A percentile compares a stretch with the other conserved stretches of the same genome.
Conservation (phyloP, 2,329 filamentous ascomycete genomes). For the Zymoseptoria tritici region DNA sequence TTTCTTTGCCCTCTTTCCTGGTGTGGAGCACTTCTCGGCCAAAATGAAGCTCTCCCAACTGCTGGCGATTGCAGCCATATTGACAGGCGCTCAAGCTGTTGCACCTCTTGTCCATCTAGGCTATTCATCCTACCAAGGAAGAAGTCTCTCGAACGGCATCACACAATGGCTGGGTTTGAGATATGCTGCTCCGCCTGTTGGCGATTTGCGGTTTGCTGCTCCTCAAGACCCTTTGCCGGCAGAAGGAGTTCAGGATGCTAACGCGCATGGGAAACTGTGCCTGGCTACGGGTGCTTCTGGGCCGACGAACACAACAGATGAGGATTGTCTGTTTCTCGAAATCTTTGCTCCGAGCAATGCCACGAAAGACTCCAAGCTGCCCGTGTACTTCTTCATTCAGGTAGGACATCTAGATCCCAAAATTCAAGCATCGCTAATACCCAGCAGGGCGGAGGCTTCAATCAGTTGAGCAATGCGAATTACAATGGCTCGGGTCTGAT, state of each 20-base stretch:
- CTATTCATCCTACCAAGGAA: conserved; percentile 60
- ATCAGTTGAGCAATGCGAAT: conserved; percentile 42
- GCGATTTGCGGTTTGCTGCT: conserved; percentile 57
- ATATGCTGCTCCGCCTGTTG: conserved; percentile 63
- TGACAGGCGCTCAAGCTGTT: conserved; percentile 27
- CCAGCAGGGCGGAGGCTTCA: conserved; percentile 38
- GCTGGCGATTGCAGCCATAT: background rate
- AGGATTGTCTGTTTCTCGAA: conserved; percentile 62
- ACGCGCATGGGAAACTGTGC: conserved; percentile 36
- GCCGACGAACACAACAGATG: conserved; percentile 36
- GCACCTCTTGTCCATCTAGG: conserved; percentile 50
- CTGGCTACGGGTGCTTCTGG: conserved; percentile 21
- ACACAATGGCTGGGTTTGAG: conserved; percentile 68
- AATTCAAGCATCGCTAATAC: background rate
- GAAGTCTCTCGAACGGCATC: conserved; percentile 48
- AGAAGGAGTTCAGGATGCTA: conserved; percentile 45
- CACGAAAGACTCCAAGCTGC: conserved; percentile 46
- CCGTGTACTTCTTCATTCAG: conserved; percentile 57
- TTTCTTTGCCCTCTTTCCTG: background rate
- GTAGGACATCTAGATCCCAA: conserved; percentile 41
- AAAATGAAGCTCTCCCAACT: background rate
- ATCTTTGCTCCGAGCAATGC: conserved; percentile 53
- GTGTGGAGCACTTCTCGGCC: background rate
- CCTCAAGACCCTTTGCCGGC: conserved; percentile 54
- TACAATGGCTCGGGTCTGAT: conserved; percentile 57